These are phyloP conservation scores for Colletotrichum euphorbiae DNA, from an alignment of 2,329 filamentous ascomycete species.

Conservation along the genomic window DNA sequence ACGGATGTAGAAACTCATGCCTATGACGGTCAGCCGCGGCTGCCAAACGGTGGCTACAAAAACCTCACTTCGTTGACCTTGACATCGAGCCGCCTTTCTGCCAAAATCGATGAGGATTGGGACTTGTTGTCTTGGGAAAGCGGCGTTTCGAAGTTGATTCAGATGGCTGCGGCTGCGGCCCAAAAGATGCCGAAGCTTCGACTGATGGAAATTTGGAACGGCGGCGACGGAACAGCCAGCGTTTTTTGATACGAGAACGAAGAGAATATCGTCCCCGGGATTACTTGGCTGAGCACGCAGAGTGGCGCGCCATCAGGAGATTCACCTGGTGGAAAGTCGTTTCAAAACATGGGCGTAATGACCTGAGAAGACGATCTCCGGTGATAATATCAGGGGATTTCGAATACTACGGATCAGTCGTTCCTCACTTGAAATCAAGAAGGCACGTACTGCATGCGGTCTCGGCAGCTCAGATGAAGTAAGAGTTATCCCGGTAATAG, in stretches of 20 bases:
- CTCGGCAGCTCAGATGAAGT: conserved; percentile 4
- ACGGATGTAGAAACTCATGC: background rate
- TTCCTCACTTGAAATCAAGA: background rate
- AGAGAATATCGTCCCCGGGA: background rate
- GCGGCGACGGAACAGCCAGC: background rate
- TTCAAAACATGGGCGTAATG: background rate
- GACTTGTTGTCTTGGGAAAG: background rate
- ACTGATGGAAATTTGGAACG: conserved; percentile 14
- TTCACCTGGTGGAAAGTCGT: background rate
- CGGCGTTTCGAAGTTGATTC: background rate
- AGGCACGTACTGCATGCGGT: background rate
- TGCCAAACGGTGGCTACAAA: background rate
- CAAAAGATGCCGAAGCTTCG: background rate
- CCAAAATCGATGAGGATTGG: background rate
- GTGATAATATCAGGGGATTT: background rate
- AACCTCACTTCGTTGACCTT: background rate
- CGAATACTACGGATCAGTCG: conserved; percentile 1
- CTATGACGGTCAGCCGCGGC: background rate
- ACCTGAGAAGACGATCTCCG: background rate
- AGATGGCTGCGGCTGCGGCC: background rate
- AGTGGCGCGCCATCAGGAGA: background rate
- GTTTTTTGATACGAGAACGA: background rate
- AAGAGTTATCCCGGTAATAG: too few species aligned
- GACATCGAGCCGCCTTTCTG: background rate
- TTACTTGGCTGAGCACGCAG: conserved; percentile 6